Evolutionary conservation across 1,284 basidiomycete species (phyloP).

Genomic region (Melampsora larici-populina): DNA sequence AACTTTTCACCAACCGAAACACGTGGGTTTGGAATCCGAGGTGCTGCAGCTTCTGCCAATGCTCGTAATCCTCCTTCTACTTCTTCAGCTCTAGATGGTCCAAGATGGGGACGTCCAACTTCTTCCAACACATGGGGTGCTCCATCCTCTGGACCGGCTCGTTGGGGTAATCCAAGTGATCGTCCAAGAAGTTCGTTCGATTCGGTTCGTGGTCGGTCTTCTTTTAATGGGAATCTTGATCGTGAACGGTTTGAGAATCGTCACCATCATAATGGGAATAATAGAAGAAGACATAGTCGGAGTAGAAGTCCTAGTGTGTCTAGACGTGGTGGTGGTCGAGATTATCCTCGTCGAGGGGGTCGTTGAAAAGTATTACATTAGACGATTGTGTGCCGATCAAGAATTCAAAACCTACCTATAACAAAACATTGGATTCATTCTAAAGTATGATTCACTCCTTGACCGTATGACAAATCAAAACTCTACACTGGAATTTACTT

Average conservation of each 20-base stretch:
- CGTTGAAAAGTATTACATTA: too few species aligned
- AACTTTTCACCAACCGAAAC: background rate
- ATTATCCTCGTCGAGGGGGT: slow-evolving; percentile 14
- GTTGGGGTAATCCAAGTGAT: slow-evolving; percentile 23
- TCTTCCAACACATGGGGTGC: slow-evolving; percentile 6
- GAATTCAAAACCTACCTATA: too few species aligned
- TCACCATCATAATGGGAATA: slow-evolving; percentile 14
- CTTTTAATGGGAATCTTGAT: slow-evolving; percentile 7
- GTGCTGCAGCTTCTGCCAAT: slow-evolving; percentile 22
- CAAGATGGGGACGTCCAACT: background rate
- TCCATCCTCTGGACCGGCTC: background rate
- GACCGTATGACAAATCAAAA: too few species aligned
- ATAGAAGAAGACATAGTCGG: slow-evolving; percentile 17
- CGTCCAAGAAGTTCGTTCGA: background rate
- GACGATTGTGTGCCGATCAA: too few species aligned
- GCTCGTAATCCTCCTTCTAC: background rate
- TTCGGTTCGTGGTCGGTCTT: slow-evolving; percentile 2
- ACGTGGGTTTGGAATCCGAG: slow-evolving; percentile 25
- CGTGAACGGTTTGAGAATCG: background rate
- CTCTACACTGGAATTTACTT: too few species aligned
- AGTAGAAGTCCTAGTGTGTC: slow-evolving; percentile 16
- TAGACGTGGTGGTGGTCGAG: slow-evolving; percentile 14
- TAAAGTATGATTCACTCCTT: too few species aligned
- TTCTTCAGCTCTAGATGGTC: background rate
- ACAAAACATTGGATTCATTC: too few species aligned